Conservation (phyloP, 2,329 filamentous ascomycete species). For the Raffaelea ambrosiae region DNA sequence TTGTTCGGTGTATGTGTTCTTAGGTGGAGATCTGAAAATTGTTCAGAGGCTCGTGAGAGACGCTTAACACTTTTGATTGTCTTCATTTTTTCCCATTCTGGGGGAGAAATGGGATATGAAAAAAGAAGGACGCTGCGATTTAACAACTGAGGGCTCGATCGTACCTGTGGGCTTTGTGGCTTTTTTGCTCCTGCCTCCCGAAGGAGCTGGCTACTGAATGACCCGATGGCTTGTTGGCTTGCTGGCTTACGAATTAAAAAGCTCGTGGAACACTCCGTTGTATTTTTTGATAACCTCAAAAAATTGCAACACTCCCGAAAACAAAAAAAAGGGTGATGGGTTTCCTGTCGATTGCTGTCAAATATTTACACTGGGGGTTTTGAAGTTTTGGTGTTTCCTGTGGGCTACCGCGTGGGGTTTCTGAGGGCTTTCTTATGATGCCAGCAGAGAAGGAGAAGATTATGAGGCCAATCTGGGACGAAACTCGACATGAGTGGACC, state of each 20-base stretch:
- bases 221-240: constrained; percentile 9
- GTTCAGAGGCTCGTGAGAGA: constrained; percentile 6
- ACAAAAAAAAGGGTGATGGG: not conserved
- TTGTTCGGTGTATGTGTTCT: too few species aligned
- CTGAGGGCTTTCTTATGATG: constrained; percentile 14
- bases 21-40: too few species aligned
- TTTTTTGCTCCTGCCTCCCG: not conserved
- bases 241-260: constrained; percentile 3
- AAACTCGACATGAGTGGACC: too few species aligned
- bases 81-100: not conserved
- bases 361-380: not conserved
- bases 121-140: constrained; percentile 1
- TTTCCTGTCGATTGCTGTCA: not conserved
- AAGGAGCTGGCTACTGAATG: constrained; percentile 3
- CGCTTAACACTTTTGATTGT: not conserved
- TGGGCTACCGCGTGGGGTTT: constrained; percentile 12
- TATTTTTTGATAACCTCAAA: too few species aligned
- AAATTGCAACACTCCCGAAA: too few species aligned
- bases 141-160: constrained; percentile 12
- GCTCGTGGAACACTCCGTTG: constrained; percentile 1
- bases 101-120: not conserved
- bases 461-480: too few species aligned
- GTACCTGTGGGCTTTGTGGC: constrained; percentile 21
- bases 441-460: constrained; percentile 6
- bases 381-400: constrained; percentile 14